A percentile compares a stretch with the other conserved stretches of the same genome.
These are phyloP conservation scores for Marvania coccoides DNA, from an alignment of 139 green algal genomes.

Conservation along the genomic window DNA sequence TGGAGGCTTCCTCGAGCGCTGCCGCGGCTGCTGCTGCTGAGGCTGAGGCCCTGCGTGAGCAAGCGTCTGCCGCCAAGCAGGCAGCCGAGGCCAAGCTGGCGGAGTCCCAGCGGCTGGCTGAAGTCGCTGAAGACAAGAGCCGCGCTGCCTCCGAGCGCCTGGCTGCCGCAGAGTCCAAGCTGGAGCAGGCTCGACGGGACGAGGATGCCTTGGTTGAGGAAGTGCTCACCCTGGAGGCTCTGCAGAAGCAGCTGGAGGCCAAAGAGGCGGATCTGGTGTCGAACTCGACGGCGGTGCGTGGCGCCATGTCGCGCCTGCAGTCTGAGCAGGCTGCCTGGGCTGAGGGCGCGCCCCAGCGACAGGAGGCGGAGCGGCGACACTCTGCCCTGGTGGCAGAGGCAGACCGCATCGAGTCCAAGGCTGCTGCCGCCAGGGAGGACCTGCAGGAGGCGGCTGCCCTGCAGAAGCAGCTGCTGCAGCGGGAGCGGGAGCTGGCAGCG, in stretches of 20 bases:
- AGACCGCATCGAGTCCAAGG: slow-evolving; percentile 8
- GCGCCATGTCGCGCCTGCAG: slow-evolving; percentile 13
- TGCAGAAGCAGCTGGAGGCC: slow-evolving; percentile 11
- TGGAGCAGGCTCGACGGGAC: slow-evolving; percentile 8
- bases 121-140: slow-evolving; percentile 11
- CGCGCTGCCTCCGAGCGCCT: slow-evolving; percentile 9
- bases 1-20: neutral
- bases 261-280: slow-evolving; percentile 18
- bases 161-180: neutral
- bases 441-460: neutral
- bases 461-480: slow-evolving; percentile 17
- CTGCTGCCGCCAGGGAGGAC: neutral
- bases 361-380: neutral
- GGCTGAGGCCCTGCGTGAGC: neutral
- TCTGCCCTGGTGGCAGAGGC: slow-evolving; percentile 16
- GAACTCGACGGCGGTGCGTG: slow-evolving; percentile 9
- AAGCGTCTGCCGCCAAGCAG: neutral
- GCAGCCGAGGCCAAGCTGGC: neutral
- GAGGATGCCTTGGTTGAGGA: slow-evolving; percentile 26
- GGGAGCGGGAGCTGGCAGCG: slow-evolving; percentile 18
- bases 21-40: neutral
- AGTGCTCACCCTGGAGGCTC: slow-evolving; percentile 9
- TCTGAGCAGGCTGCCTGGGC: slow-evolving; percentile 18
- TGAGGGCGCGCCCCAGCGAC: slow-evolving; percentile 14
- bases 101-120: slow-evolving; percentile 1